Evolutionary conservation across 805 yeast genomes (phyloP), one percentile per base, ranked within the genome.

Genomic region (Kodamaea leandrae): DNA sequence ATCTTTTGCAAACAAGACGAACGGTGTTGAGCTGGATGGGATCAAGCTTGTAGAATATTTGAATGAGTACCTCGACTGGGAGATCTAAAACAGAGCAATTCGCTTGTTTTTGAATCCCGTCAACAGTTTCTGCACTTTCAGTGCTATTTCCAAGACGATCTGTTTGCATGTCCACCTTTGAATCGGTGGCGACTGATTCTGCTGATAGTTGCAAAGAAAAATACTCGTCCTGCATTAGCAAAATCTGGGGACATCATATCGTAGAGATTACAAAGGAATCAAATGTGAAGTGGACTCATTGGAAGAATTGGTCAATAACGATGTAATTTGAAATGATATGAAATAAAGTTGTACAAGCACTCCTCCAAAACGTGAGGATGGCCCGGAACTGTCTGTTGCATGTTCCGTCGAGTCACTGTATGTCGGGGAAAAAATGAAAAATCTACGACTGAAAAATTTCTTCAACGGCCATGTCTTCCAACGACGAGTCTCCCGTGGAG

Each of bases 31-130:
- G 56, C 20, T 77, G 70, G 3, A 56, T 48, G 3, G 77, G 72
- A 40, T 77, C 78, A 6, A 76, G 63, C 39, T 66, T 57, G 4
- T 72, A 57, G 48, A 77, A 74, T 12, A 77, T 60, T 21, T 60
- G 54, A 39, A 72, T 66, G 38, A 77, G 54, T 1, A 76, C 44
- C 49, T 77, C 83, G 2, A 59, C 39, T 2, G 82, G 82, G n/a
- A 77, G 54, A 14, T 63, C 64, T 46, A 60, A 58, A 27, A 64
- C 50, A n/a, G 43, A 35, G 17, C n/a, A 5, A 7, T 27, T 27
- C 5, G 17, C 6, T 27, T 27, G 9, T 5, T 13, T 13, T 5
- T 6, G 15, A 5, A 4, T 10, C 10, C 6, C 7, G 15, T 27
- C 17, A 4, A 4, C 13, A 4, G 10, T 4, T 4, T 7, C 21